Evolutionary conservation across 768 basidiomycete species (phyloP).

Genomic region (Trametes villosa): DNA sequence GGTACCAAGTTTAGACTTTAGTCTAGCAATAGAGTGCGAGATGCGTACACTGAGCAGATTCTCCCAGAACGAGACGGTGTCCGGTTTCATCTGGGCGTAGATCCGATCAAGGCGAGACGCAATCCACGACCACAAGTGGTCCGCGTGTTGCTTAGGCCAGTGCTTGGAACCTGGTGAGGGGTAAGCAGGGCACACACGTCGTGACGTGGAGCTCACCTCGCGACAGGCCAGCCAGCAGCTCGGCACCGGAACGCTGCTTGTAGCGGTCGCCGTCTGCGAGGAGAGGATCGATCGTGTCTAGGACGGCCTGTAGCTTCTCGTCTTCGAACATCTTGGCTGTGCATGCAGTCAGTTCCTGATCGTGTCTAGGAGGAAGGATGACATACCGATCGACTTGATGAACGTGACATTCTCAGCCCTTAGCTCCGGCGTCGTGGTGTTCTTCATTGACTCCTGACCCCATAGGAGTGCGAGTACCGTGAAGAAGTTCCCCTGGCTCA

Average conservation of each 20-base stretch:
- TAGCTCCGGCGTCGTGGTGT: conserved; percentile 54
- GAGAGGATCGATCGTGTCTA: conserved; percentile 62
- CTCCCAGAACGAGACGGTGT: conserved; percentile 81
- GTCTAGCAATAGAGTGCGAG: conserved; percentile 6
- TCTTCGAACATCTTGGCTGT: conserved; percentile 71
- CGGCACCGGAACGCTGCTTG: conserved; percentile 83
- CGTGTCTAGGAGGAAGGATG: not conserved
- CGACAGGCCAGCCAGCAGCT: conserved; percentile 72
- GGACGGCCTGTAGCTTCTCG: conserved; percentile 53
- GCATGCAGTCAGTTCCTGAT: conserved; percentile 10
- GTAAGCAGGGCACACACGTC: conserved; percentile 12
- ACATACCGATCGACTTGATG: conserved; percentile 53
- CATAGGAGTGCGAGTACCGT: conserved; percentile 64
- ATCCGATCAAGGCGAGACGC: conserved; percentile 61
- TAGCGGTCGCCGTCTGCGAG: conserved; percentile 73
- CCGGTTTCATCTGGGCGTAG: conserved; percentile 79
- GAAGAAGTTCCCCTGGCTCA: conserved; percentile 61
- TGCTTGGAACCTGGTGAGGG: conserved; percentile 72
- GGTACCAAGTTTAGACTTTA: not conserved
- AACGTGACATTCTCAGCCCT: conserved; percentile 55
- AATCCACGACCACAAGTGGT: conserved; percentile 76
- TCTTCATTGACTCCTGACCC: conserved; percentile 79
- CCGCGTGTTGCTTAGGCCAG: conserved; percentile 62
- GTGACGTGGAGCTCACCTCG: conserved; percentile 54
- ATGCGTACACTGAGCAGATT: conserved; percentile 56